Evolutionary conservation across 495 filamentous ascomycete species (phyloP).

Genomic region (Neurospora cerealis): DNA sequence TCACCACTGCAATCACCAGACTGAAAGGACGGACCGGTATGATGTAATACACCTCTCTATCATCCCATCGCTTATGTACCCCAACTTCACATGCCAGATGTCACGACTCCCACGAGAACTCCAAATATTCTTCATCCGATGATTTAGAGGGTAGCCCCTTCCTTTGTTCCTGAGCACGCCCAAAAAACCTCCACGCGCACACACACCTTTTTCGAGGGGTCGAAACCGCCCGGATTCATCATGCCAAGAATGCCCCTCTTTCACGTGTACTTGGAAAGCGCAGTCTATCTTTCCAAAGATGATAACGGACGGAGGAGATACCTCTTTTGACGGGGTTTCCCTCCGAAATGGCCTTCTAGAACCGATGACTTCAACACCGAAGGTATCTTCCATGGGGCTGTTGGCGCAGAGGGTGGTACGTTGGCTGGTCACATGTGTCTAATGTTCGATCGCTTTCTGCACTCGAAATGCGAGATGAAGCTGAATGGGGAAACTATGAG

Average conservation of each 20-base stretch:
- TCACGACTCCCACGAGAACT: background rate
- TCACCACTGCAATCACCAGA: background rate
- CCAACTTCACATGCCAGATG: background rate
- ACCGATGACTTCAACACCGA: background rate
- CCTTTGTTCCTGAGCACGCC: background rate
- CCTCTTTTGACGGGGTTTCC: background rate
- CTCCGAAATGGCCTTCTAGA: background rate
- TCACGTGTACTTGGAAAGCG: background rate
- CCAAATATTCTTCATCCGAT: background rate
- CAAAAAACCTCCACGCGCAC: background rate
- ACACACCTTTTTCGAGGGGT: background rate
- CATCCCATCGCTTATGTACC: background rate
- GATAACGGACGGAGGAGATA: background rate
- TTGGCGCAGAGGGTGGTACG: background rate
- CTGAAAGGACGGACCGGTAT: background rate
- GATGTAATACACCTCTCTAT: background rate
- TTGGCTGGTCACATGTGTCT: background rate
- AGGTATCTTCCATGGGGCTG: background rate
- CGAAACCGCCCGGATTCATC: background rate
- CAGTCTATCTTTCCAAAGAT: too few relatives aligned
- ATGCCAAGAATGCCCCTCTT: background rate
- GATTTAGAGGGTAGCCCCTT: background rate
- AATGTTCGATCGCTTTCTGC: background rate
- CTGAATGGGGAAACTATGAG: background rate
- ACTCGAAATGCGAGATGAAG: background rate